Evolutionary conservation across 352 stramenopile genomes (phyloP), one percentile per base, ranked within the genome.

Genomic region (Phytophthora agathidicida): DNA sequence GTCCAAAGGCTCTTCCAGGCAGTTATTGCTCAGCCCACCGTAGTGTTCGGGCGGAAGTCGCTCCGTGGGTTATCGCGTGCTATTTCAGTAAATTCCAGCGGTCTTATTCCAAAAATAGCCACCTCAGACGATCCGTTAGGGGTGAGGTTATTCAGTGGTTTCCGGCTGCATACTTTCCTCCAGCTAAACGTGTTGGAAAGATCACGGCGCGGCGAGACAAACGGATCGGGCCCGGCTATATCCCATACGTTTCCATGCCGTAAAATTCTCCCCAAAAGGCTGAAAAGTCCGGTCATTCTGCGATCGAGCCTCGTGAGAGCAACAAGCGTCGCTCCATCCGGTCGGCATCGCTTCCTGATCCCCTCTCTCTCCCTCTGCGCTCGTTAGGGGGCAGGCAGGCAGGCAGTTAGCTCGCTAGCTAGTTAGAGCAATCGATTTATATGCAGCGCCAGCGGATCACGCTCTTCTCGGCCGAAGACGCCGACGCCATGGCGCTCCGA

Each of bases 381-480:
- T 38, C n/a, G 16, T 48, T 46, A 24, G 17, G 7, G 22, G 23
- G 28, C 13, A 33, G 33, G 5, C 16, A 26, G 26, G 16, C 44
- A n/a, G n/a, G n/a, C n/a, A n/a, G n/a, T n/a, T n/a, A n/a, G n/a
- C n/a, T n/a, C n/a, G n/a, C n/a, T n/a, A n/a, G n/a, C n/a, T n/a
- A n/a, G n/a, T n/a, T n/a, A n/a, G n/a, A n/a, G n/a, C n/a, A n/a
- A n/a, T n/a, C n/a, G n/a, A n/a, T n/a, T n/a, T n/a, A n/a, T 20
- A 79, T 76, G 65, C 72, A 89, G 20, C 77, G 76, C 35, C 78
- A 85, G 64, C 78, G 80, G 42, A 72, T 92, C 60, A 91, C 79
- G 9, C 74, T 93, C 31, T 89, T 93, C 50, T 83, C 83, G 7
- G 65, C 60, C 5, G 83, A 85, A 52, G 83, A 91, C 70, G 80